Evolutionary conservation across 805 yeast genomes (phyloP), one percentile per base, ranked within the genome.

Genomic region (Wickerhamiella occidentalis): DNA sequence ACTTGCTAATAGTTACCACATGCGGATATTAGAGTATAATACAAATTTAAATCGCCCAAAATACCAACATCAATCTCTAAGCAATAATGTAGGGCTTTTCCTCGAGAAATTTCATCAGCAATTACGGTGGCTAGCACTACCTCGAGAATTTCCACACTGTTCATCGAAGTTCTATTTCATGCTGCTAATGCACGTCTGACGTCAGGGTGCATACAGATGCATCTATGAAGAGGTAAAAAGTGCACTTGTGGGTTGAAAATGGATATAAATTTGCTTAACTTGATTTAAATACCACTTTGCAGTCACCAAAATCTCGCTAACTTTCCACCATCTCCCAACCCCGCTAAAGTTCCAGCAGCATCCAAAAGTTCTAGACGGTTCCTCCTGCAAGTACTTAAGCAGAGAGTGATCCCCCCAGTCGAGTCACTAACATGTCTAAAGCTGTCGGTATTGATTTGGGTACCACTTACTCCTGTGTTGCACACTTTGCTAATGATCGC

Each of bases 381-480:
- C 42, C 36, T 36, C 28, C 42, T 29, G 33, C 36, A 45, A 37
- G 43, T 37, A 45, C 40, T 36, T 45, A 45, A 37, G 37, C 26
- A 33, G 38, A 33, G 26, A 15, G 37, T n/a, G 28, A 45, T 23
- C 43, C 43, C 43, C 48, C 48, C 36, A 11, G 8, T 13, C 12
- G 42, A 19, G n/a, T n/a, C 25, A 22, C 43, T 29, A 28, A 28
- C 35, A 49, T 49, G 52, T 49, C 52, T 33, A 49, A 49, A 45
- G 52, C 52, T 21, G 52, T 49, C 19, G 52, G 52, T 29, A 49
- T 49, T 49, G 52, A 49, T 40, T 49, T 49, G 75, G 94, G 94
- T 79, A 85, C 94, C 64, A 86, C 95, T 52, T 86, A 86, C 75
- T 86, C 95, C 47, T 87, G 96, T 79, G 96, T 87, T 55, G 96